phyloP scores from a whole-genome alignment of 2,329 filamentous ascomycete genomes.

The Pyricularia pennisetigena region DNA sequence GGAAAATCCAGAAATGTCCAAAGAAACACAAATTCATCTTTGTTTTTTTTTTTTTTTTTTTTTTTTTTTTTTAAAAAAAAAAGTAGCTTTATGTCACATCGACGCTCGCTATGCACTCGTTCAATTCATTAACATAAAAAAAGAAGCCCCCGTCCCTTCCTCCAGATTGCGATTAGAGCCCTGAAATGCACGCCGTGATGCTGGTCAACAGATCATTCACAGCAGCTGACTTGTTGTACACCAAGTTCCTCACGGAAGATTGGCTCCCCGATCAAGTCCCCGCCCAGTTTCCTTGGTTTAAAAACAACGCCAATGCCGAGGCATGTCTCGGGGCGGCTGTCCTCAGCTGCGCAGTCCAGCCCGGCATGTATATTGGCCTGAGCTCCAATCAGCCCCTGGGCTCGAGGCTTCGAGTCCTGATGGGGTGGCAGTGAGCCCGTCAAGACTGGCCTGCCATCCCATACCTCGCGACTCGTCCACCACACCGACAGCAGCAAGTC shows the following conservation, averaged over 20 bases:
- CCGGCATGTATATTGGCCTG: neutral
- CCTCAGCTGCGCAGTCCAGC: neutral
- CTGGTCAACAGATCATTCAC: too few relatives aligned
- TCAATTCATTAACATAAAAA: neutral
- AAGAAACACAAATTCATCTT: neutral
- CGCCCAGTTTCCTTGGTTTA: neutral
- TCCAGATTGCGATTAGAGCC: neutral
- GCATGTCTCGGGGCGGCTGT: neutral
- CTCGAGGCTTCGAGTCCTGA: neutral
- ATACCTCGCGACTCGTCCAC: conserved; percentile 11
- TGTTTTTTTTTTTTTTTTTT: too few relatives aligned
- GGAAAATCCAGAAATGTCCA: neutral
- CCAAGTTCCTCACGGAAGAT: neutral
- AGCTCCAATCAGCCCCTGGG: neutral
- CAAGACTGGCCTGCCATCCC: conserved; percentile 21
- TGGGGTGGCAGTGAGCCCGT: conserved; percentile 21
- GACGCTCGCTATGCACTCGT: neutral
- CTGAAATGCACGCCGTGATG: too few relatives aligned
- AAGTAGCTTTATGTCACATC: neutral
- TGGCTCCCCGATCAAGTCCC: neutral
- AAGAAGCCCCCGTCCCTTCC: neutral
- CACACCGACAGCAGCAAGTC: conserved; percentile 29
- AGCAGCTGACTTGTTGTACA: too few relatives aligned
- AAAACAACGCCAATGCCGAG: neutral
- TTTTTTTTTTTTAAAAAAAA: too few relatives aligned